Evolutionary conservation across 331 rosid species (phyloP).

Genomic region (Telfairia occidentalis): DNA sequence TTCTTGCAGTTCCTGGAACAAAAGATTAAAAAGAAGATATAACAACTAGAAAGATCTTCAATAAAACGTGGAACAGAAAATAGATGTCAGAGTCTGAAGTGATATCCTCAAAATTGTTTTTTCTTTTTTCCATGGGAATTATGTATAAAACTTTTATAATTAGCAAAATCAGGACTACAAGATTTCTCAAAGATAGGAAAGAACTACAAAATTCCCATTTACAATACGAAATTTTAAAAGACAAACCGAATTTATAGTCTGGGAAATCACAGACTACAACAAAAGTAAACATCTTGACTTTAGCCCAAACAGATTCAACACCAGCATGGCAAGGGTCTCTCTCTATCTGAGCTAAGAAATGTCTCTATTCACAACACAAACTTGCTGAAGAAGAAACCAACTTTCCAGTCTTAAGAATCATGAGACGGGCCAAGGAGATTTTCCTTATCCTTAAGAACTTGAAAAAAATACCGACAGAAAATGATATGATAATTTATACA

Average conservation of each 20-base stretch:
- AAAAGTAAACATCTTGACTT: neutral
- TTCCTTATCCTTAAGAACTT: too few relatives aligned
- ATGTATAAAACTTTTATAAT: neutral
- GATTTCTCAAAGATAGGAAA: neutral
- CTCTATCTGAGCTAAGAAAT: neutral
- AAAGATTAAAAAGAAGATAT: constrained; percentile 16
- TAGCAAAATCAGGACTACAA: neutral
- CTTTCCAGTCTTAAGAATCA: neutral
- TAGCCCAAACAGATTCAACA: neutral
- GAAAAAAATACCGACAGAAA: too few relatives aligned
- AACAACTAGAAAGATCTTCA: neutral
- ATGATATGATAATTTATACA: too few relatives aligned
- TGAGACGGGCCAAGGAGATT: neutral
- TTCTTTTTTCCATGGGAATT: neutral
- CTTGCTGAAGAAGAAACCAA: neutral
- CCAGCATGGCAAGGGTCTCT: neutral
- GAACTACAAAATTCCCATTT: neutral
- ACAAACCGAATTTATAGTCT: neutral
- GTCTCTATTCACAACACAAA: neutral
- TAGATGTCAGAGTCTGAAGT: neutral
- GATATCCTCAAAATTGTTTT: neutral
- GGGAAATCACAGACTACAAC: neutral
- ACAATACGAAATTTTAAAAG: neutral
- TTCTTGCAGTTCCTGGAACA: constrained; percentile 79
- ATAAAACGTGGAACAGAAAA: neutral